Evolutionary conservation across 2,329 filamentous ascomycete genomes (phyloP), one percentile per base, ranked within the genome.

Genomic region (Colletotrichum tamarilloi): DNA sequence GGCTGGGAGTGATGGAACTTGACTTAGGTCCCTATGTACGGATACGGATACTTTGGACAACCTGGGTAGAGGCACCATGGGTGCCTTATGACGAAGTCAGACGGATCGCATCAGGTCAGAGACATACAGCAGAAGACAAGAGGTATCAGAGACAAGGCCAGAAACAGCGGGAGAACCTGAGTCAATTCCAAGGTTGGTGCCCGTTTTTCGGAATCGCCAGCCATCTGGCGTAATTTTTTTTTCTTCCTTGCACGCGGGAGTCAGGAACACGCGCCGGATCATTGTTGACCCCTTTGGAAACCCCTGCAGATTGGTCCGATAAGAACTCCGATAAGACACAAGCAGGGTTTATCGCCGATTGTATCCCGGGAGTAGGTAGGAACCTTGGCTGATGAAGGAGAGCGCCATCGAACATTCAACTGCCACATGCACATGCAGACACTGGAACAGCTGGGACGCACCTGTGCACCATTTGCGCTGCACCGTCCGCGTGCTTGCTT

Each of bases 201-300:
- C 66, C 66, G 70, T 72, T 72, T 72, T 69, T 69, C 70, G 66
- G 66, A 72, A 72, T 69, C 32, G 42, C 59, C 58, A 64, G 55
- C 66, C 66, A 42, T 35, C 66, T 64, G 58, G 70, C 66, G 65
- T 59, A 59, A 62, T 58, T 58, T 58, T 67, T 58, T 63, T 72
- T 64, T 49, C 24, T 26, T 16, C 55, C 30, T 16, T 53, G 53
- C 69, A 72, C 66, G 66, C 69, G 58, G 42, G 58, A 64, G 38
- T 53, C 55, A 69, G 70, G 70, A 69, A 64, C 66, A 70, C 16
- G 46, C 22, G 9, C 60, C 66, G 59, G 70, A 73, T 30, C n/a
- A 64, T 64, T 32, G 55, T 70, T 73, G 26, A 62, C 62, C 42
- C 66, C 8, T 22, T 46, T 30, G 52, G 28, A n/a, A 19, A 35